Evolutionary conservation across 2,329 filamentous ascomycete species (phyloP), one percentile per base, ranked within the genome.

Genomic region (Trichoderma oligosporum): DNA sequence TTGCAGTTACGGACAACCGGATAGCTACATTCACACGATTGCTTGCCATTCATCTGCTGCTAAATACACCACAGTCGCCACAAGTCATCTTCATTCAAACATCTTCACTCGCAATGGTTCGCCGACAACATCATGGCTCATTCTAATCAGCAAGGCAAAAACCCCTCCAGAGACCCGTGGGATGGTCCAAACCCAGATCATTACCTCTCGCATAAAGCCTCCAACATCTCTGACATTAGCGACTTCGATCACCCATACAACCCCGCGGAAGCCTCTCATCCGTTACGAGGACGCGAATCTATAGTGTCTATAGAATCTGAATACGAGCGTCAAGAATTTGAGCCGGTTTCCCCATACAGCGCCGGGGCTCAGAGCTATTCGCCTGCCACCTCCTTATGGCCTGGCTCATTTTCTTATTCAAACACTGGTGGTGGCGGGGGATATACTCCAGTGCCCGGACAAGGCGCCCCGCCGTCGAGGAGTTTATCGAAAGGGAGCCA

Each of bases 161-260:
- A 72, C 60, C 65, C 66, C 59, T 66, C 61, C 59, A 63, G 63
- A 39, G 59, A 62, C 29, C 27, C 54, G 58, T 67, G 64, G 46
- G 59, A 58, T 24, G 31, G 46, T 46, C n/a, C 25, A 16, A 1
- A 57, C 51, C 24, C 60, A 20, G 27, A 18, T 38, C 63, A 61
- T 11, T 44, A 62, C 41, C 63, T 73, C 36, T 64, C 61, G 38
- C 72, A 72, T 57, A 64, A 65, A 33, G 62, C 68, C 39, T 74
- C 73, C 33, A 70, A 64, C 61, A 57, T 73, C 59, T 70, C 71
- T 29, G 63, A 71, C n/a, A 63, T 68, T 56, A 67, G 61, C 58
- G 70, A 69, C 57, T 47, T 59, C 48, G 62, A 66, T 24, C 63
- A 60, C 52, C 63, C 65, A 6, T 67, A 71, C 60, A 65, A 72